phyloP scores from a whole-genome alignment of 2,329 filamentous ascomycete species.

The Corynespora cassiicola region DNA sequence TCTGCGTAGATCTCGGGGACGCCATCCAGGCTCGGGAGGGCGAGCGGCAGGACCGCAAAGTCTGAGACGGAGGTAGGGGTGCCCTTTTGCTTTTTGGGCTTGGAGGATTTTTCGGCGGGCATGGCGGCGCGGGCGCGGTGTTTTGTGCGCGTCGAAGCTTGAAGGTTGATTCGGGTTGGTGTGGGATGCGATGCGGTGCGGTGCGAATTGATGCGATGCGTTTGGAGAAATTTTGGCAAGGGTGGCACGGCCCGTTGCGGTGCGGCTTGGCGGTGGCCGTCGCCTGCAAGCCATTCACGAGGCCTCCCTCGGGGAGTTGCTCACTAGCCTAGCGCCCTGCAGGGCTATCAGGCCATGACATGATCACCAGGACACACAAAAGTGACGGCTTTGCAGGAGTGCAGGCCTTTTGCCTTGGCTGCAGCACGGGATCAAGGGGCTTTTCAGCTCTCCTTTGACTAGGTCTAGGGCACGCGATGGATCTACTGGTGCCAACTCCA shows the following conservation, averaged over 20 bases:
- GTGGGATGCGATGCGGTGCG: not conserved
- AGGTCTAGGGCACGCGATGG: too few species aligned
- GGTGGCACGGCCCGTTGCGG: slow-evolving; percentile 28
- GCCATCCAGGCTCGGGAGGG: slow-evolving; percentile 54
- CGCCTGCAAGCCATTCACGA: too few species aligned
- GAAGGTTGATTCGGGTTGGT: slow-evolving; percentile 5
- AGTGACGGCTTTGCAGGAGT: too few species aligned
- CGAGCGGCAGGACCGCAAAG: slow-evolving; percentile 74
- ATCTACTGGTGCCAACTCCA: too few species aligned
- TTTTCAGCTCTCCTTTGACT: too few species aligned
- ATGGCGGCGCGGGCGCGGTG: slow-evolving; percentile 13
- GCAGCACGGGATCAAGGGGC: too few species aligned
- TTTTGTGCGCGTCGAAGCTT: slow-evolving; percentile 5
- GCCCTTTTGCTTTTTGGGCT: slow-evolving; percentile 19
- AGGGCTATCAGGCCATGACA: too few species aligned
- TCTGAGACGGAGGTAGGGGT: slow-evolving; percentile 56
- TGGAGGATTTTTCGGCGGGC: slow-evolving; percentile 21
- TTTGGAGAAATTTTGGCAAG: slow-evolving; percentile 40
- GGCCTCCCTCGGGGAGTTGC: too few species aligned
- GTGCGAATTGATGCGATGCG: slow-evolving; percentile 11
- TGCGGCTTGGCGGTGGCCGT: slow-evolving; percentile 11
- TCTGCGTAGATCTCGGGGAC: slow-evolving; percentile 53
- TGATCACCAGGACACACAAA: too few species aligned
- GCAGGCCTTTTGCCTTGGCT: too few species aligned
- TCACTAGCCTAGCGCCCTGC: too few species aligned